phyloP scores from a whole-genome alignment of 208 protist genomes.

The Wallacemonas sp. region DNA sequence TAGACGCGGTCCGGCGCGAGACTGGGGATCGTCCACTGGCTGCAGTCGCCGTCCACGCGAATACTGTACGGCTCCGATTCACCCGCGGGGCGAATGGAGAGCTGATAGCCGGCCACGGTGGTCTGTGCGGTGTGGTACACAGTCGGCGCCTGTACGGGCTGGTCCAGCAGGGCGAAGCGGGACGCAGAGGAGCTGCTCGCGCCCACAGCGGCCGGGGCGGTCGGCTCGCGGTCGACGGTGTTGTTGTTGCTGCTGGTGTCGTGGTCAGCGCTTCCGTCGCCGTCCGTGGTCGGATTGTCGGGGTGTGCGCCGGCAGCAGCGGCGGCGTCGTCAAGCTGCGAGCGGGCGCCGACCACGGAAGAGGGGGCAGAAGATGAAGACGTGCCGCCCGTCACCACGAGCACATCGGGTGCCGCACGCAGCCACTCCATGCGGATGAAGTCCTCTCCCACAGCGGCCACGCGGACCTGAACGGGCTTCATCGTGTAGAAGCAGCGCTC shows the following conservation, averaged over 20 bases:
- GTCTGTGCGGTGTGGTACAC: slow-evolving; percentile 63
- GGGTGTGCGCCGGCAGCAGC: not conserved
- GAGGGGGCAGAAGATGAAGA: too few species aligned
- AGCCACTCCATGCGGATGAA: slow-evolving; percentile 80
- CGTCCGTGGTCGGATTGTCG: not conserved
- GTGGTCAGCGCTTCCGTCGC: not conserved
- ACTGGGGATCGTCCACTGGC: slow-evolving; percentile 49
- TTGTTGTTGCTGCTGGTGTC: slow-evolving; percentile 13
- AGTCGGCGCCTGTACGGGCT: slow-evolving; percentile 29
- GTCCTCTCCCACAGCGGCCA: slow-evolving; percentile 83
- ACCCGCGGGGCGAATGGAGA: slow-evolving; percentile 42
- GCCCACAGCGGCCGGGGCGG: not conserved
- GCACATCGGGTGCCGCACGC: slow-evolving; percentile 60
- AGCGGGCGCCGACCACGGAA: too few species aligned
- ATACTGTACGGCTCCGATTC: slow-evolving; percentile 64
- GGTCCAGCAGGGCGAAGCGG: slow-evolving; percentile 55
- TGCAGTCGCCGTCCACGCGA: slow-evolving; percentile 46
- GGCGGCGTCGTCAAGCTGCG: slow-evolving; percentile 1
- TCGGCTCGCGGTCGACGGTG: not conserved
- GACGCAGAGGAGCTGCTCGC: not conserved
- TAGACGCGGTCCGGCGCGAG: slow-evolving; percentile 75
- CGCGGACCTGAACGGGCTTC: slow-evolving; percentile 57
- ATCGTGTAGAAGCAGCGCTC: slow-evolving; percentile 85
- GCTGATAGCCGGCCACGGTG: slow-evolving; percentile 41
- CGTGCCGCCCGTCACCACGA: too few species aligned